Base-by-base conservation (phyloP, 2,329 filamentous ascomycete species). In the Lecanicillium sp. region DNA sequence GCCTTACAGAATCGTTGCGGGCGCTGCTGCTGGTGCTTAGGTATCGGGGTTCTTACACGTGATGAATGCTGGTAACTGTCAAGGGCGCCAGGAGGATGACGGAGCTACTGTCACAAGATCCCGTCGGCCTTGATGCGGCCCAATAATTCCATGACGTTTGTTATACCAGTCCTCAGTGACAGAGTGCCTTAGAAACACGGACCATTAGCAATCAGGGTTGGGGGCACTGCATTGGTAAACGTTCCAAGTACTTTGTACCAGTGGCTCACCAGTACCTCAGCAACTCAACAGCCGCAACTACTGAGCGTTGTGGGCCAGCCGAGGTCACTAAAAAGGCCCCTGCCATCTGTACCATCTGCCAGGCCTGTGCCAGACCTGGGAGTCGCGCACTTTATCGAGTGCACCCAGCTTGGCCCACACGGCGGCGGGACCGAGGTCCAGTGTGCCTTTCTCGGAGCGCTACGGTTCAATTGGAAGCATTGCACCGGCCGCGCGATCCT, bases 361-460 rank as follows among this genome's bases (percentile, higher is more conserved):
- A n/a, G n/a, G 20, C 15, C 7, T 36, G 17, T 3, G 15, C 26
- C 26, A 33, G 41, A 30, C 30, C 41, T 30, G 41, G n/a, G n/a
- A n/a, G n/a, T n/a, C n/a, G n/a, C n/a, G n/a, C n/a, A n/a, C n/a
- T n/a, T n/a, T n/a, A n/a, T n/a, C n/a, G n/a, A n/a, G n/a, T 29
- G 8, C 23, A 29, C 33, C 27, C 44, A 37, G 35, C 44, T 39
- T 47, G 44, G 44, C 36, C 44, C 44, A 47, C 44, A 33, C 44
- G 37, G 44, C 36, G 19, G 44, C 44, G 36, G 44, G 44, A 47
- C 44, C 44, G 44, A 47, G 44, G 44, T 47, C 37, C 44, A 47
- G 44, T 33, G n/a, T 47, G 29, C 44, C 37, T 47, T 35, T 40
- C 27, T 47, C 44, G 44, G 44, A 47, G 44, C 36, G 35, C 37